Conservation (phyloP, 371 early-diverging fungal species). For the Mucor circinelloides region DNA sequence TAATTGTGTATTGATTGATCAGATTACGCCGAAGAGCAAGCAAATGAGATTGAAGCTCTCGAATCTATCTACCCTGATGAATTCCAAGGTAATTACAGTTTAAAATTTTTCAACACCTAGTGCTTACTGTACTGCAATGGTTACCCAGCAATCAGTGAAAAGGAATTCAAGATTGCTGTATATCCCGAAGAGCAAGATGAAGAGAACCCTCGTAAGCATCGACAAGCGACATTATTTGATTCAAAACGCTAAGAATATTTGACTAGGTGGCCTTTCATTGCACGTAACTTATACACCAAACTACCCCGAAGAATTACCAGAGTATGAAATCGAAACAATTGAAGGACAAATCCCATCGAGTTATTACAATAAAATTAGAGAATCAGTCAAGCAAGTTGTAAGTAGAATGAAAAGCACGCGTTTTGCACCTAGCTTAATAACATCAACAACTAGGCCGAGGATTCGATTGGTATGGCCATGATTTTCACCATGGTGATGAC, state of each 20-base stretch:
- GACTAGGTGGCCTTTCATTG: slow-evolving; percentile 55
- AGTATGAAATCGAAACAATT: slow-evolving; percentile 60
- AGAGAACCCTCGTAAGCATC: slow-evolving; percentile 51
- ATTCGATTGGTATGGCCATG: slow-evolving; percentile 91
- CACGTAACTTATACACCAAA: slow-evolving; percentile 79
- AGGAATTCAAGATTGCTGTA: slow-evolving; percentile 52
- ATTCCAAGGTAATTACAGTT: slow-evolving; percentile 61
- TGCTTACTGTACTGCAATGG: background rate
- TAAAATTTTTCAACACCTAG: background rate
- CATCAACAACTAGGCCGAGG: slow-evolving; percentile 55
- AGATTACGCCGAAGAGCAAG: slow-evolving; percentile 81
- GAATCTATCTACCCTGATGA: slow-evolving; percentile 93
- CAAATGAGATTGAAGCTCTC: slow-evolving; percentile 89
- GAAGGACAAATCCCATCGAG: slow-evolving; percentile 51
- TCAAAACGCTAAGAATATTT: background rate
- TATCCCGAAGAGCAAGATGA: slow-evolving; percentile 62
- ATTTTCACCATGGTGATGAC: slow-evolving; percentile 83
- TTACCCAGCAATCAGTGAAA: slow-evolving; percentile 34
- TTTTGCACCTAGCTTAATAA: background rate
- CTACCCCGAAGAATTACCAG: slow-evolving; percentile 88
- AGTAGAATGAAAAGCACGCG: slow-evolving; percentile 13
- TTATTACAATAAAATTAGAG: slow-evolving; percentile 51
- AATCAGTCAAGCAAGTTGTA: slow-evolving; percentile 52
- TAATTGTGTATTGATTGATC: background rate
- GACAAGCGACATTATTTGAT: background rate